Evolutionary conservation across 2,329 filamentous ascomycete species (phyloP).

Genomic region (Sclerotinia borealis): DNA sequence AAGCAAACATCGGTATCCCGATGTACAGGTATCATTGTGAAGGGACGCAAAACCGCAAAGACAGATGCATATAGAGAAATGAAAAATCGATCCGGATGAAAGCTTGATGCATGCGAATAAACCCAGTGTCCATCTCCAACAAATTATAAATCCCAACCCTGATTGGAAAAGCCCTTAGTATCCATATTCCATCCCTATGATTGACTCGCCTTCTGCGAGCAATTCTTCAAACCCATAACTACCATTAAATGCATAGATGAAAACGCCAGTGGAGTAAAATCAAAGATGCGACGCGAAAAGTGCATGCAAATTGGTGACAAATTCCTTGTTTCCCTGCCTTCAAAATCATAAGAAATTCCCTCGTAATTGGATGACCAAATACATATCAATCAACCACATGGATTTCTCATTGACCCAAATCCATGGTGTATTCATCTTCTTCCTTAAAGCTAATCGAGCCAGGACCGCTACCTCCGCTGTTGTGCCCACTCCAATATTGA

Average conservation of each 20-base stretch:
- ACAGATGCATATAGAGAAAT: constrained; percentile 5
- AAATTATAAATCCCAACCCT: constrained; percentile 7
- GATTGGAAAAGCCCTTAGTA: background rate
- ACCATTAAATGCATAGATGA: constrained; percentile 31
- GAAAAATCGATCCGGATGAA: background rate
- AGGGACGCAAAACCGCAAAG: constrained; percentile 3
- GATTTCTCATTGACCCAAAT: constrained; percentile 45
- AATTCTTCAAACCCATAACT: constrained; percentile 20
- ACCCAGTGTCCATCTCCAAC: constrained; percentile 7
- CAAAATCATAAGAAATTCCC: background rate
- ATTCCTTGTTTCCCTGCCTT: background rate
- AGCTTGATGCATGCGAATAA: constrained; percentile 6
- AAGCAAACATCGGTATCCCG: constrained; percentile 11
- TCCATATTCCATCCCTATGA: constrained; percentile 9
- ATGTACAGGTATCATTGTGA: constrained; percentile 12
- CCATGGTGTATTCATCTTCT: constrained; percentile 90
- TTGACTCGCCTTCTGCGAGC: constrained; percentile 27
- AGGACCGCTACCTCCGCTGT: constrained; percentile 66
- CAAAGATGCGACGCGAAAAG: constrained; percentile 20
- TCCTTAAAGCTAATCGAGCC: constrained; percentile 75
- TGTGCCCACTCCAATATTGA: constrained; percentile 62
- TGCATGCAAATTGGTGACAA: constrained; percentile 9
- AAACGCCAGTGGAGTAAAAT: constrained; percentile 28
- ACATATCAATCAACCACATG: background rate
- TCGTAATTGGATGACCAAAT: background rate